These are phyloP conservation scores for Medicago lupulina DNA, from an alignment of 306 rosid species.

Conservation along the genomic window DNA sequence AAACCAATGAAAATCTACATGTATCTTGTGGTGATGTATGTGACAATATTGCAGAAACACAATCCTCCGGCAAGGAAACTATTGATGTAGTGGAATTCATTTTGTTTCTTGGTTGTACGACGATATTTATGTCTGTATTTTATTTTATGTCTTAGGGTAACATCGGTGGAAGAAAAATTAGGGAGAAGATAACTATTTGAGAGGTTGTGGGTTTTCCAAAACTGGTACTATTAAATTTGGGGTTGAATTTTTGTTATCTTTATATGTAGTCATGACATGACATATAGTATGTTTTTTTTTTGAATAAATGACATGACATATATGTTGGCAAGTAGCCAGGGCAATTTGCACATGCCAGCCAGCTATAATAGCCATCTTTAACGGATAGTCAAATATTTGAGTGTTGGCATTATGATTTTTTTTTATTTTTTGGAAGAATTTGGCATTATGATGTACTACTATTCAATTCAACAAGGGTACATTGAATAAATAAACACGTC, in stretches of 20 bases:
- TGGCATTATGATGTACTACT: no score
- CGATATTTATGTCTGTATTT: neutral
- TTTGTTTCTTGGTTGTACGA: neutral
- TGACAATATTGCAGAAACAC: constrained; percentile 53
- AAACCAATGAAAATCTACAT: constrained; percentile 51
- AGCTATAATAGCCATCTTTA: neutral
- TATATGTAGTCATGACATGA: neutral
- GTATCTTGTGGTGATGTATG: constrained; percentile 56
- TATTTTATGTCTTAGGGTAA: no score
- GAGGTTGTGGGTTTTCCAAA: neutral
- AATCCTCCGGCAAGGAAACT: constrained; percentile 55
- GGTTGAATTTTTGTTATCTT: neutral
- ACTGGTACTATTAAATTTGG: neutral
- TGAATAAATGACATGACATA: neutral
- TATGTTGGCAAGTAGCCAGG: neutral
- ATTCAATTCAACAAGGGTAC: no score
- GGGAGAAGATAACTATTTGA: neutral
- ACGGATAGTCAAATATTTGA: neutral
- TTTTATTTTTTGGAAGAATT: no score
- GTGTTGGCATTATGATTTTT: no score
- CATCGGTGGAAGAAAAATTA: neutral
- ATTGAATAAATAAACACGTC: no score
- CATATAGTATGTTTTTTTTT: no score
- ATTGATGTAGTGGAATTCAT: constrained; percentile 9
- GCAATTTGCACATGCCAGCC: neutral